phyloP scores from a whole-genome alignment of 179 eudicot species.

The Camellia oleifera region DNA sequence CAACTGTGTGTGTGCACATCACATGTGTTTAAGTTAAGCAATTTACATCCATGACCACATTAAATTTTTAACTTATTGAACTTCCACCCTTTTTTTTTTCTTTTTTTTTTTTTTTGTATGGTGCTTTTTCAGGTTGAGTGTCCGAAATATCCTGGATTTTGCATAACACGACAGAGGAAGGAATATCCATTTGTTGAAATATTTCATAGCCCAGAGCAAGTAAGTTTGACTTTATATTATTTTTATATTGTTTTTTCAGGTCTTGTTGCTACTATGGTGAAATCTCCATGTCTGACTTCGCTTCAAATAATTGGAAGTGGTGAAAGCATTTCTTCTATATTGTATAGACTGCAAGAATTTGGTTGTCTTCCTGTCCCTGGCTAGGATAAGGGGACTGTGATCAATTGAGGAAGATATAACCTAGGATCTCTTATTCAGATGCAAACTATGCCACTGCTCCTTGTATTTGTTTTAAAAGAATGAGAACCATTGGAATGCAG shows the following conservation, averaged over 20 bases:
- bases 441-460: not conserved
- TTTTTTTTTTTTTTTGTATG: not conserved
- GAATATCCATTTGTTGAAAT: constrained; percentile 92
- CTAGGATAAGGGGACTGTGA: not conserved
- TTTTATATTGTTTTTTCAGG: not conserved
- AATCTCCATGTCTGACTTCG: not conserved
- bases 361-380: not conserved
- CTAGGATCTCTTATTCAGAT: not conserved
- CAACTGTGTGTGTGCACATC: not conserved
- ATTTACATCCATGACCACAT: not conserved
- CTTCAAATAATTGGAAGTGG: not conserved
- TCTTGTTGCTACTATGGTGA: not conserved
- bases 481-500: not conserved
- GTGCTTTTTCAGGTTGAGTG: constrained; percentile 76
- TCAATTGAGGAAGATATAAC: not conserved
- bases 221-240: constrained; percentile 26
- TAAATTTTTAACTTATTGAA: not conserved
- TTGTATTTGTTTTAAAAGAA: not conserved
- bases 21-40: not conserved
- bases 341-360: not conserved
- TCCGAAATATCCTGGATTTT: constrained; percentile 95
- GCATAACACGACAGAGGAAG: constrained; percentile 76
- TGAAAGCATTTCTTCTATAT: not conserved
- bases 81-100: not conserved
- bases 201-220: constrained; percentile 91